phyloP scores from a whole-genome alignment of 2,329 filamentous ascomycete species.

The Macrophomina phaseolina region DNA sequence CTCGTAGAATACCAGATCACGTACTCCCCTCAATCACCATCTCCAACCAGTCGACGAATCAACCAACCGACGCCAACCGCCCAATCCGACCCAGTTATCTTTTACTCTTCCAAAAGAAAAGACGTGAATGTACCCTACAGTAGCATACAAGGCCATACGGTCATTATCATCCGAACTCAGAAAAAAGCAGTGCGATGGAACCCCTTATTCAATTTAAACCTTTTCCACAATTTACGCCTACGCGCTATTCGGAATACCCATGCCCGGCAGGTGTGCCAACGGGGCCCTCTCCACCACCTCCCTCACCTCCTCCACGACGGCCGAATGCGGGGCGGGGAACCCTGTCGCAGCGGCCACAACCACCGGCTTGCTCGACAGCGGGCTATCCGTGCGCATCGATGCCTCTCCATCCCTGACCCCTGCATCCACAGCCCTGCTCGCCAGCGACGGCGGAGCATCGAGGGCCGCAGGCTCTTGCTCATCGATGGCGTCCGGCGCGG shows the following conservation, averaged over 20 bases:
- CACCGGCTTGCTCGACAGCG: constrained; percentile 20
- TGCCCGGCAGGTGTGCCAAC: constrained; percentile 24
- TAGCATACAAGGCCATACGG: constrained; percentile 21
- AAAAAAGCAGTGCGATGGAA: too few species aligned
- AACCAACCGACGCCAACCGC: background rate
- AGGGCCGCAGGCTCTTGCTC: background rate
- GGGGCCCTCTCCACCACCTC: constrained; percentile 8
- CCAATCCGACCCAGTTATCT: constrained; percentile 1
- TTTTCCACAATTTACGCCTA: background rate
- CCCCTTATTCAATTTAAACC: too few species aligned
- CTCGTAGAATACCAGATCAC: too few species aligned
- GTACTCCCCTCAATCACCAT: too few species aligned
- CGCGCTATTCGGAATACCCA: constrained; percentile 23
- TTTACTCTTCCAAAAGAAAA: background rate
- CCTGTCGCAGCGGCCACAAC: constrained; percentile 8
- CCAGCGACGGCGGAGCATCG: background rate
- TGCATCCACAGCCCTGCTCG: background rate
- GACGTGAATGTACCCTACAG: background rate
- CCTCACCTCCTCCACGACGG: constrained; percentile 15
- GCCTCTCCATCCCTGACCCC: background rate
- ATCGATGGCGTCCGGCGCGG: background rate
- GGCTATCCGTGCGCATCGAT: constrained; percentile 5
- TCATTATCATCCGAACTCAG: constrained; percentile 13
- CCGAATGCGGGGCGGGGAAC: constrained; percentile 11
- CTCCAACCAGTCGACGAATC: too few species aligned